These are phyloP conservation scores for Starmerella roubikii DNA, from an alignment of 805 yeast genomes.

Conservation along the genomic window DNA sequence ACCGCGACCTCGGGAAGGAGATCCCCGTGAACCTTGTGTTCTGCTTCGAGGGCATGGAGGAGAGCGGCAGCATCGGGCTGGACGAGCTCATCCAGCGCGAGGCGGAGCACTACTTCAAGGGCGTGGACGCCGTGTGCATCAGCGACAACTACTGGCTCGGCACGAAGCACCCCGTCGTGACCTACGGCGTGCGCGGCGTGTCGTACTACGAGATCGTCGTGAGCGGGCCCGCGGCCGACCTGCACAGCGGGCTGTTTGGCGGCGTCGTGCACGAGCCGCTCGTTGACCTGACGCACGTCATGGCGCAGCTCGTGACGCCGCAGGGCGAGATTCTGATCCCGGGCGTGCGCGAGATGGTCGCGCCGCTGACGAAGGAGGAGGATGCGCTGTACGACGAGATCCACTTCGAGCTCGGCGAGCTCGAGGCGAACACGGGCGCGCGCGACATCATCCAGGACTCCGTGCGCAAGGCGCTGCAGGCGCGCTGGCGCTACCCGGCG, in stretches of 20 bases:
- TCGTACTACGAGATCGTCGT: constrained; percentile 76
- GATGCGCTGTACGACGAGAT: constrained; percentile 66
- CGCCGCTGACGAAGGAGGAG: constrained; percentile 77
- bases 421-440: constrained; percentile 81
- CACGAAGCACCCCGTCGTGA: constrained; percentile 88
- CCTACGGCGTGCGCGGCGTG: constrained; percentile 95
- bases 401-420: constrained; percentile 71
- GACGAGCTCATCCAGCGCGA: constrained; percentile 72
- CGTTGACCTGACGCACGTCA: constrained; percentile 73
- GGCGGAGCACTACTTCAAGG: constrained; percentile 66
- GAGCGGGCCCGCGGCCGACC: constrained; percentile 90
- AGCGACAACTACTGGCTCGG: constrained; percentile 98
- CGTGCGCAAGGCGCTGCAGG: constrained; percentile 82
- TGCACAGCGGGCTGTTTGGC: constrained; percentile 95
- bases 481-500: constrained; percentile 98
- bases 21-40: constrained; percentile 85
- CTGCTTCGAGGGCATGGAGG: constrained; percentile 99
- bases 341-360: constrained; percentile 88
- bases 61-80: constrained; percentile 85
- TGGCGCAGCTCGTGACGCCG: constrained; percentile 64
- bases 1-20: constrained; percentile 66
- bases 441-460: constrained; percentile 62
- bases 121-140: constrained; percentile 87
- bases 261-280: constrained; percentile 96
- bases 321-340: constrained; percentile 76